Base-by-base conservation (phyloP, 2,329 filamentous ascomycete species). In the Sphaerulina musiva region DNA sequence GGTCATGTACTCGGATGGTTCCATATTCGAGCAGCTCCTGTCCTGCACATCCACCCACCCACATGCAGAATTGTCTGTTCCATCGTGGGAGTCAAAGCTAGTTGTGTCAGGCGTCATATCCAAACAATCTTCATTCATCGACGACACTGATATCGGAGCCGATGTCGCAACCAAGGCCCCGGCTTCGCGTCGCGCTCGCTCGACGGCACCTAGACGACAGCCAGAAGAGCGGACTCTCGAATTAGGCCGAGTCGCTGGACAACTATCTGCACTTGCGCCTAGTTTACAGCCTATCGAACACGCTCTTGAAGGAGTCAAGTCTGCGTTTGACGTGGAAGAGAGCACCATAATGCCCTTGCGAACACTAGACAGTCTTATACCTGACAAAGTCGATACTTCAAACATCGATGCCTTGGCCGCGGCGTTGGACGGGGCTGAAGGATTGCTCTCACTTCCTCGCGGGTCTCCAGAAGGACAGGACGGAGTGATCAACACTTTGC, bases 271-370 rank as follows among this genome's bases (percentile, higher is more conserved):
- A 5, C 14, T 23, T 39, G 4, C 42, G 14, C 32, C 32, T 17
- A 6, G 31, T 20, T 9, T 10, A 8, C 20, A 39, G 8, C n/a
- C 32, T 20, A 14, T 46, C 6, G 48, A 42, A 12, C 32, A 36
- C 4, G 29, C 44, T 8, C 32, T 51, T 7, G 31, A 36, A 31
- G 31, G 34, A n/a, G 48, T 72, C 1, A 41, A 71, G 5, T 31
- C 72, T 4, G 63, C 67, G 48, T 73, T 72, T 20, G 20, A 47
- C 14, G 29, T 17, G 17, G 48, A 51, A 36, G 34, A 40, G 10
- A 39, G 41, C 26, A 46, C 20, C 9, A 50, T 49, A 7, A 40
- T 46, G 20, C 52, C 51, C 8, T 41, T 58, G 36, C 59, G 47
- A 31, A 54, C 57, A 7, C 23, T 63, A 42, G 11, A 46, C 34